phyloP scores from a whole-genome alignment of 148 eudicot species.

The Vaccinium corymbosum region DNA sequence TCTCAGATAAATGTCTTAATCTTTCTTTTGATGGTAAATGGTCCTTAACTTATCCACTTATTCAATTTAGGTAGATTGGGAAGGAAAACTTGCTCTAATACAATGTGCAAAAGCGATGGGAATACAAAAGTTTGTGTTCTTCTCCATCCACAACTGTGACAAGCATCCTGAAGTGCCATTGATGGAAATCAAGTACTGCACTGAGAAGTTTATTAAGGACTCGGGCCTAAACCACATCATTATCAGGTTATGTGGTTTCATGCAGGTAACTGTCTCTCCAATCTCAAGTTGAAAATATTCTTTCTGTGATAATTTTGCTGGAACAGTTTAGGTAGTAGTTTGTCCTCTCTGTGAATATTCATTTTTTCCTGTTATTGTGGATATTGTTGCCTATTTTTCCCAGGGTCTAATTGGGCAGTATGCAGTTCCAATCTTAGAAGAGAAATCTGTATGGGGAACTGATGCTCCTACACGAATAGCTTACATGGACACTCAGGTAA shows the following conservation, averaged over 20 bases:
- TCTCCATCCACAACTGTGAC: constrained; percentile 97
- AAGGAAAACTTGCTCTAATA: constrained; percentile 99
- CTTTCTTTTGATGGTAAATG: not conserved
- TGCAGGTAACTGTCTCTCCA: constrained; percentile 60
- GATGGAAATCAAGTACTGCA: constrained; percentile 98
- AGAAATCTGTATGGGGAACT: constrained; percentile 99
- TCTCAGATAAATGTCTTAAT: not conserved
- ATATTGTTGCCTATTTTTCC: constrained; percentile 13
- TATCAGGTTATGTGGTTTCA: constrained; percentile 92
- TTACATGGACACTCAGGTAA: constrained; percentile 98
- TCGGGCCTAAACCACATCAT: constrained; percentile 74
- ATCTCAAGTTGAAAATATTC: not conserved
- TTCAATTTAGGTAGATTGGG: constrained; percentile 93
- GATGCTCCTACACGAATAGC: constrained; percentile 99
- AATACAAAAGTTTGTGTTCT: constrained; percentile 83
- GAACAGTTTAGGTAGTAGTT: not conserved
- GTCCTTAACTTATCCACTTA: constrained; percentile 17
- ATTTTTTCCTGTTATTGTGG: not conserved
- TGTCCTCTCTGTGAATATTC: not conserved
- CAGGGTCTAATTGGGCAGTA: constrained; percentile 99
- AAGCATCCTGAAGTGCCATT: constrained; percentile 99
- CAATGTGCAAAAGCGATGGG: constrained; percentile 99
- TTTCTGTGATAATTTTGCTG: not conserved
- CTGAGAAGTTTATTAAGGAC: constrained; percentile 95
- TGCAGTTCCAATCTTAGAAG: constrained; percentile 97